These are phyloP conservation scores for Colletotrichum simmondsii DNA, from an alignment of 2,329 filamentous ascomycete species.

Conservation along the genomic window DNA sequence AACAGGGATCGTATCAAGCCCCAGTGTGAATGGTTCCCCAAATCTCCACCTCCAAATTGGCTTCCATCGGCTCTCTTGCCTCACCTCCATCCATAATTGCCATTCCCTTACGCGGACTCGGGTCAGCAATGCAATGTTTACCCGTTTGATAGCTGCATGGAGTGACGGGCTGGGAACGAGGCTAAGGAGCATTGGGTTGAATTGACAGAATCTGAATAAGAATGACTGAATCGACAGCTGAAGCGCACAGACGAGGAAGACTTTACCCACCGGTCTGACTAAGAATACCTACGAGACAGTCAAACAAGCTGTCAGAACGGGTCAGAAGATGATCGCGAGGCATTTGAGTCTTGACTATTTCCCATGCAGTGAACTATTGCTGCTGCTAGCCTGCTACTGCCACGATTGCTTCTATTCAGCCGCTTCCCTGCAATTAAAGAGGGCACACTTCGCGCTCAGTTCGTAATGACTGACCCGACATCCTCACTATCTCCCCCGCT, in stretches of 20 bases:
- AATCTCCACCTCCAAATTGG: background rate
- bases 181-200: background rate
- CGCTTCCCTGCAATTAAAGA: background rate
- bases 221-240: background rate
- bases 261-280: background rate
- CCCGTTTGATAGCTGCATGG: too few relatives aligned
- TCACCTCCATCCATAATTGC: background rate
- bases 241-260: background rate
- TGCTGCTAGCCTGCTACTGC: too few relatives aligned
- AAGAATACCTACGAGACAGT: background rate
- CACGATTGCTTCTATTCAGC: background rate
- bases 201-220: background rate
- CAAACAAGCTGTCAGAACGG: background rate
- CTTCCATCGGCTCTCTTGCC: background rate
- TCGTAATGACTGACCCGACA: background rate
- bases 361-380: too few relatives aligned
- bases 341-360: too few relatives aligned
- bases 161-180: background rate
- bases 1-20: constrained; percentile 4
- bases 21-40: background rate
- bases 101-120: background rate
- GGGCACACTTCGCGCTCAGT: background rate
- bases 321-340: background rate
- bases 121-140: background rate
- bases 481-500: constrained; percentile 29